Evolutionary conservation across 495 filamentous ascomycete genomes (phyloP), one percentile per base, ranked within the genome.

Genomic region (Tuber indicum): DNA sequence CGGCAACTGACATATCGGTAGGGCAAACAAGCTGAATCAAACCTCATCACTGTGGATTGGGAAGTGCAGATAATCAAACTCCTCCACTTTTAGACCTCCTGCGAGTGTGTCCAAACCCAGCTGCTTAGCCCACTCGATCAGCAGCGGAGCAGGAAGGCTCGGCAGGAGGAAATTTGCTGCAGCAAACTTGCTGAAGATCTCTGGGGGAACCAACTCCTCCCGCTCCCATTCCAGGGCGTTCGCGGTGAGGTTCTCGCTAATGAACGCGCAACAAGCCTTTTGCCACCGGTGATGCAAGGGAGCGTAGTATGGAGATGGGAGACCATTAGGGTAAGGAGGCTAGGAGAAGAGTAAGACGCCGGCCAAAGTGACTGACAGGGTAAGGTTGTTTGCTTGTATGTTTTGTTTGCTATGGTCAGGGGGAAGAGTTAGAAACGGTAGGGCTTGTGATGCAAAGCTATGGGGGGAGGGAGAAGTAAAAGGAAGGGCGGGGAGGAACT

Each of bases 51-150:
- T 80, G 77, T 90, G 92, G 70, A 94, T 93, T 73, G 89, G 84
- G 3, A 87, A 89, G 77, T 93, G 91, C 42, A 93, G 84, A 78
- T 92, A 92, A 79, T 92, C 91, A 84, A 90, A 93, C 16, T 93
- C 91, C 79, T 92, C 91, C 9, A 93, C 89, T 78, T 89, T 90
- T 39, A 93, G 86, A 9, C 84, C 86, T n/a, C 90, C 91, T 1
- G 90, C 84, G 19, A 93, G 87, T 75, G 91, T 87, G 74, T 89
- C 84, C 71, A 94, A 89, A 3, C 90, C 91, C 43, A 91, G 77
- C 7, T 85, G 86, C 82, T 91, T 90, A 69, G 92, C 85, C 90
- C 90, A 91, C 62, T 86, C 86, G 23, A 91, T 88, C 0, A 91
- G 91, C 69, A 94, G 83, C 3, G 92, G 91, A 0, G 91, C 87